Percentiles rank a stretch among this genome's conserved stretches.
phyloP scores from a whole-genome alignment of 176 grass and related monocot species.

The Oropetium thomaeum region DNA sequence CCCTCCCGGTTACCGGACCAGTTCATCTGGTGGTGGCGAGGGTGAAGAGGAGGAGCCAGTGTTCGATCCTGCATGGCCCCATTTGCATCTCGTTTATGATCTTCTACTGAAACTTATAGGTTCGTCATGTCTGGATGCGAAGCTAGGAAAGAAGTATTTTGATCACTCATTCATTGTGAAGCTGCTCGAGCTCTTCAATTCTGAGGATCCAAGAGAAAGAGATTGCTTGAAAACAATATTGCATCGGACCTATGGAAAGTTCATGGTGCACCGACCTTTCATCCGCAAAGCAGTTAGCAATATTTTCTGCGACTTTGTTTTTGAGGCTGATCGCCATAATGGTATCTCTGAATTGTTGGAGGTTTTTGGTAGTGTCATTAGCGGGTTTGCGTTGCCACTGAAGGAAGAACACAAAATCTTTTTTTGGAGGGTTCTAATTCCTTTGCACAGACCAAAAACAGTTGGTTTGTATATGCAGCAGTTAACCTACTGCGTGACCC shows the following conservation, averaged over 20 bases:
- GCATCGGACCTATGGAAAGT: conserved; percentile 75
- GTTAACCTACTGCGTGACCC: conserved; percentile 64
- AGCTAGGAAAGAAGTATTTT: conserved; percentile 71
- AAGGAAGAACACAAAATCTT: conserved; percentile 84
- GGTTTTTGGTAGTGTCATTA: conserved; percentile 73
- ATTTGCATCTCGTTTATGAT: conserved; percentile 77
- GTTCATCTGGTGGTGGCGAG: conserved; percentile 34
- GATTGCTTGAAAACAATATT: conserved; percentile 72
- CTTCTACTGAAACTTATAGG: conserved; percentile 64
- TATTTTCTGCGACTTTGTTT: conserved; percentile 68
- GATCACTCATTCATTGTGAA: conserved; percentile 63
- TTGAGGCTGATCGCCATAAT: conserved; percentile 57
- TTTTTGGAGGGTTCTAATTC: conserved; percentile 56
- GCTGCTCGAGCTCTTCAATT: conserved; percentile 64
- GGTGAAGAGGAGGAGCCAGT: conserved; percentile 65
- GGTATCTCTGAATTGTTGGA: conserved; percentile 69
- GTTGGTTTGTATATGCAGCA: conserved; percentile 68
- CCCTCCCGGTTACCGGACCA: conserved; percentile 42
- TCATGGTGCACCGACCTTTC: conserved; percentile 73
- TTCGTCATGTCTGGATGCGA: conserved; percentile 57
- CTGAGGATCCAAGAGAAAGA: conserved; percentile 72
- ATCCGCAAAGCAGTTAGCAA: conserved; percentile 70
- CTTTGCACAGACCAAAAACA: conserved; percentile 65
- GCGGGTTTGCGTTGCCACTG: conserved; percentile 65
- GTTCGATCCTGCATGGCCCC: conserved; percentile 73